Conservation (phyloP, 2,329 filamentous ascomycete genomes). For the Diaporthe amygdali region DNA sequence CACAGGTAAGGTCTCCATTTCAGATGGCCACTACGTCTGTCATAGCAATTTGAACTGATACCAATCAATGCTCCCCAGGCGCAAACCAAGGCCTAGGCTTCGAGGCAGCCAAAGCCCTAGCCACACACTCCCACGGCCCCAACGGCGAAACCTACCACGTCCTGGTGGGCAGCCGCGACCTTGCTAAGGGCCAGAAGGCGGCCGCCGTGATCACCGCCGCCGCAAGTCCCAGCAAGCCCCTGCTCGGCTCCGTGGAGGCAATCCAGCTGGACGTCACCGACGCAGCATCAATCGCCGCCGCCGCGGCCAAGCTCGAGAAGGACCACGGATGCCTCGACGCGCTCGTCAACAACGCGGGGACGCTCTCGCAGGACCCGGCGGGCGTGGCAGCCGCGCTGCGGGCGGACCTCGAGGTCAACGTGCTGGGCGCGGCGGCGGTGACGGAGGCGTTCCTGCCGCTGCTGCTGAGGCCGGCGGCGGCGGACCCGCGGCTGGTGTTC, state of each 20-base stretch:
- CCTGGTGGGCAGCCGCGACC: slow-evolving; percentile 33
- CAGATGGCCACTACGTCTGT: no score
- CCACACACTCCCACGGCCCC: slow-evolving; percentile 5
- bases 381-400: slow-evolving; percentile 4
- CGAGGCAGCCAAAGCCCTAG: slow-evolving; percentile 32
- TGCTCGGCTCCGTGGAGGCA: background rate
- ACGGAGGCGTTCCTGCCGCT: slow-evolving; percentile 16
- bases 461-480: no score
- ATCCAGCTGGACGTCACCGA: slow-evolving; percentile 29
- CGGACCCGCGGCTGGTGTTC: slow-evolving; percentile 11
- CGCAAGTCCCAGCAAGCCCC: no score
- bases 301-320: slow-evolving; percentile 21
- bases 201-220: background rate
- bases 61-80: background rate
- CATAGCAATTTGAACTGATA: no score
- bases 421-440: slow-evolving; percentile 1
- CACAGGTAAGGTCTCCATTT: background rate
- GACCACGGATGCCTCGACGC: slow-evolving; percentile 28
- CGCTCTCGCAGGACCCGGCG: background rate
- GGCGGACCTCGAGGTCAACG: slow-evolving; percentile 11
- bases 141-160: slow-evolving; percentile 29
- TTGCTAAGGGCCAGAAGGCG: slow-evolving; percentile 30
- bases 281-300: slow-evolving; percentile 28
- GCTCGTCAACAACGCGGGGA: slow-evolving; percentile 39
- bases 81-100: slow-evolving; percentile 32